Base-by-base conservation (phyloP, 495 filamentous ascomycete species). In the Lentithecium fluviatile region DNA sequence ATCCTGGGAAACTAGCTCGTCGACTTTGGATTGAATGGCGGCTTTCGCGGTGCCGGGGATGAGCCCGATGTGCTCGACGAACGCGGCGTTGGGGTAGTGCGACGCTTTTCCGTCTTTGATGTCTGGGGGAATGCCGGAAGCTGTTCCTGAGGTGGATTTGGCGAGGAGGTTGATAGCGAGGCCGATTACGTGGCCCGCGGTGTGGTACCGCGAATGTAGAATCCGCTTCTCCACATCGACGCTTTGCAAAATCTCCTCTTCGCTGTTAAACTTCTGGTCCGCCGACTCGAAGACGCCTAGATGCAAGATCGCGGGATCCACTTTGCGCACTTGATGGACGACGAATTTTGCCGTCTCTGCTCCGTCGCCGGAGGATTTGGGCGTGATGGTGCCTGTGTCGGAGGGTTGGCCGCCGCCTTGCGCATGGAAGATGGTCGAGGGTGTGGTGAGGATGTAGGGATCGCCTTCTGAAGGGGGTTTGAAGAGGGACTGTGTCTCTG, bases 391-490 rank as follows among this genome's bases (percentile, higher is more conserved):
- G 36, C 85, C 85, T 34, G 72, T 74, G 52, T 88, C 85, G 7
- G 78, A 81, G 26, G 85, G 85, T 65, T 88, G 85, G 34, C 85
- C 85, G 40, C 85, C 85, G 5, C 85, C 85, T 70, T 88, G 83
- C 2, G 82, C 78, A 50, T 87, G 81, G 70, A 88, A 88, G 60
- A 87, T 84, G n/a, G 85, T 88, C 24, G 77, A 37, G 15, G 77
- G 73, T 6, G 83, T 85, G n/a, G 81, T 71, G 8, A 58, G 24
- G 38, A 87, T 63, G 34, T 78, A 76, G 69, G 79, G 71, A 62
- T 80, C 73, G 3, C 76, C 69, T 19, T 80, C 76, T 7, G 46
- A 60, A 24, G 69, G 73, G 19, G 74, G 53, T 64, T 85, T 84
- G 73, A 79, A 83, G 3, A 84, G 75, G 0, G 62, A 61, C 52